Conservation (phyloP, 257 asterid genomes). For the Pogostemon cablin region DNA sequence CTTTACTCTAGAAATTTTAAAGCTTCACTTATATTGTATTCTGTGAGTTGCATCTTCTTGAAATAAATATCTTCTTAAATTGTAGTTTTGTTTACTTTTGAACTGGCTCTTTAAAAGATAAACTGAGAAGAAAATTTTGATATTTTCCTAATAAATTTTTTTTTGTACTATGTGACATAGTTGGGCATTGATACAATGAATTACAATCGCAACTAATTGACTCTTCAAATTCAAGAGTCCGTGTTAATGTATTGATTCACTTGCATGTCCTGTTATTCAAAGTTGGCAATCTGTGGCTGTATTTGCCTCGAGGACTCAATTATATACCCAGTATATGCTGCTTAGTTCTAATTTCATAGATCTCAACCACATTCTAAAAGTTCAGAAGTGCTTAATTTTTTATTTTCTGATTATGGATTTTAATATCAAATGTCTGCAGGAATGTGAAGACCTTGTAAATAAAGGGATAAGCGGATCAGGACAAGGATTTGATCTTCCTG, state of each 20-base stretch:
- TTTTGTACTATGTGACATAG: background rate
- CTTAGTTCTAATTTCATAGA: slow-evolving; percentile 15
- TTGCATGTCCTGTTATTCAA: slow-evolving; percentile 3
- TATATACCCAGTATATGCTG: background rate
- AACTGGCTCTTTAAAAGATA: background rate
- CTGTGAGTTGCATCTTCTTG: background rate
- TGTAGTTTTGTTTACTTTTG: slow-evolving; percentile 12
- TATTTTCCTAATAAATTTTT: background rate
- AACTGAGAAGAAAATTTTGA: background rate
- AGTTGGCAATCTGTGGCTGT: background rate
- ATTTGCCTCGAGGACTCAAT: background rate
- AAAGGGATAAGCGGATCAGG: slow-evolving; percentile 79
- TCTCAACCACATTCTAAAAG: background rate
- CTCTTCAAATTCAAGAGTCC: background rate
- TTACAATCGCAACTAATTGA: background rate
- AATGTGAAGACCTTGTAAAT: slow-evolving; percentile 81
- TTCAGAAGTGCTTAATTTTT: slow-evolving; percentile 3
- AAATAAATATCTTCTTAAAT: background rate
- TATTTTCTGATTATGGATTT: background rate
- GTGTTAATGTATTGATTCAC: slow-evolving; percentile 11
- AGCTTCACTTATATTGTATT: background rate
- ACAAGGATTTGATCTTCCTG: slow-evolving; percentile 90
- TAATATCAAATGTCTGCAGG: slow-evolving; percentile 45
- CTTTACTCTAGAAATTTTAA: background rate
- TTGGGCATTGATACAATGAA: background rate